Percentiles rank a stretch among this genome's conserved stretches.
Conservation (phyloP, 1,284 basidiomycete species). For the Malassezia slooffiae region DNA sequence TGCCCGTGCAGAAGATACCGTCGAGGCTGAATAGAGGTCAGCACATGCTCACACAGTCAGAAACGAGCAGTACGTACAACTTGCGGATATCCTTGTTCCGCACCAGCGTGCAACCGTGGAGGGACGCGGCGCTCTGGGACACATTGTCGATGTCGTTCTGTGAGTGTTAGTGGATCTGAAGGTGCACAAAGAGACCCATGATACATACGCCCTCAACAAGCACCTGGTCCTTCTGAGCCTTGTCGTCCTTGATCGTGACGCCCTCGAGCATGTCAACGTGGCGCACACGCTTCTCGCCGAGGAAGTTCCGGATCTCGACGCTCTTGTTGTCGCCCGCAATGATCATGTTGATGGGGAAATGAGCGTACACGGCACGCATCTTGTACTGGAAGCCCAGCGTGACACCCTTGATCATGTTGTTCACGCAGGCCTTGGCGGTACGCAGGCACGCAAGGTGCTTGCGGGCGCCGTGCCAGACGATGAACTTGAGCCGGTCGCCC, state of each 20-base stretch:
- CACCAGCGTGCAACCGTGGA: conserved; percentile 44
- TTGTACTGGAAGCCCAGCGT: conserved; percentile 99
- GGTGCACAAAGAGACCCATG: too few relatives aligned
- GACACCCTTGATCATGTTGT: conserved; percentile 76
- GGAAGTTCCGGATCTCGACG: conserved; percentile 96
- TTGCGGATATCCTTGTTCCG: conserved; percentile 52
- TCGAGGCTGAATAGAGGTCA: conserved; percentile 32
- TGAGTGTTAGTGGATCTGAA: background rate
- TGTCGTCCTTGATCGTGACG: conserved; percentile 76
- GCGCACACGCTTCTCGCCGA: conserved; percentile 83
- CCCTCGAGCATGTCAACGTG: conserved; percentile 85
- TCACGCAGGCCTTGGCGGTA: conserved; percentile 85
- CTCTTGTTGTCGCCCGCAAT: conserved; percentile 68
- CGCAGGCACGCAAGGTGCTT: conserved; percentile 98
- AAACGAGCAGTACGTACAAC: conserved; percentile 26
- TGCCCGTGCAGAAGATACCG: conserved; percentile 79
- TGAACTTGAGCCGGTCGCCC: conserved; percentile 69
- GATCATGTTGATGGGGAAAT: conserved; percentile 99
- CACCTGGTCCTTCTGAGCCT: conserved; percentile 73
- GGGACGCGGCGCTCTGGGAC: conserved; percentile 44
- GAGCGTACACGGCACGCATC: conserved; percentile 77
- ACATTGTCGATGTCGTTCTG: conserved; percentile 52
- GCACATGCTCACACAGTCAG: background rate
- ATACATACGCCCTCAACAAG: conserved; percentile 39
- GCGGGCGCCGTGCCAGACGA: conserved; percentile 94